These are phyloP conservation scores for Apiospora koreana DNA, from an alignment of 2,329 filamentous ascomycete species.

Conservation along the genomic window DNA sequence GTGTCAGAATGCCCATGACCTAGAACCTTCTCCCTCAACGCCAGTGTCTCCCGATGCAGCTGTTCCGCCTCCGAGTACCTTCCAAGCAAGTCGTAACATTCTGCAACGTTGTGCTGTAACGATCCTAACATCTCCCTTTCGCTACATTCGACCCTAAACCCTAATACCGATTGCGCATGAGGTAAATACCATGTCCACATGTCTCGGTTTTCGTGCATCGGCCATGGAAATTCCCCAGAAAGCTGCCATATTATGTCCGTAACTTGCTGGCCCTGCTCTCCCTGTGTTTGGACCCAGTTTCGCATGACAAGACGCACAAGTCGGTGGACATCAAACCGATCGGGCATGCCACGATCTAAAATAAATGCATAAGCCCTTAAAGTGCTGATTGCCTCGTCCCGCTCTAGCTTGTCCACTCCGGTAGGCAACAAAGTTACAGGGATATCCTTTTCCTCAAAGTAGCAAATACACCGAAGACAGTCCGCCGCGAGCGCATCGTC, in stretches of 20 bases:
- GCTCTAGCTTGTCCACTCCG: neutral
- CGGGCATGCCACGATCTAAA: neutral
- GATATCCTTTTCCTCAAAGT: neutral
- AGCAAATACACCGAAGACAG: neutral
- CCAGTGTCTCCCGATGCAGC: too few relatives aligned
- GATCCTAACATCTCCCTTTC: neutral
- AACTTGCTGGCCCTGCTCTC: neutral
- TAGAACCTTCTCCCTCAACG: slow-evolving; percentile 17
- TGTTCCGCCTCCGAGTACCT: too few relatives aligned
- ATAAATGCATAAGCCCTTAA: neutral
- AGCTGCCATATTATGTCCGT: neutral
- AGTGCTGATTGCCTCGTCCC: neutral
- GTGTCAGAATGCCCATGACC: slow-evolving; percentile 17
- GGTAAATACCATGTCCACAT: neutral
- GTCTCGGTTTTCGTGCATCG: neutral
- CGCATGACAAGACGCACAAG: neutral
- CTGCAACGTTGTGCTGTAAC: neutral
- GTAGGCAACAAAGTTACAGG: neutral
- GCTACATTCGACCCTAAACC: neutral
- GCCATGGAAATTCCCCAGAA: neutral
- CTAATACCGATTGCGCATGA: neutral
- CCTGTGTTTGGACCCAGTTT: neutral
- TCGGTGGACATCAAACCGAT: neutral
- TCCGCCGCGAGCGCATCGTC: neutral
- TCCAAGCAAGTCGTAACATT: neutral